phyloP scores from a whole-genome alignment of 176 grass and related monocot genomes.

The Zoysia japonica region DNA sequence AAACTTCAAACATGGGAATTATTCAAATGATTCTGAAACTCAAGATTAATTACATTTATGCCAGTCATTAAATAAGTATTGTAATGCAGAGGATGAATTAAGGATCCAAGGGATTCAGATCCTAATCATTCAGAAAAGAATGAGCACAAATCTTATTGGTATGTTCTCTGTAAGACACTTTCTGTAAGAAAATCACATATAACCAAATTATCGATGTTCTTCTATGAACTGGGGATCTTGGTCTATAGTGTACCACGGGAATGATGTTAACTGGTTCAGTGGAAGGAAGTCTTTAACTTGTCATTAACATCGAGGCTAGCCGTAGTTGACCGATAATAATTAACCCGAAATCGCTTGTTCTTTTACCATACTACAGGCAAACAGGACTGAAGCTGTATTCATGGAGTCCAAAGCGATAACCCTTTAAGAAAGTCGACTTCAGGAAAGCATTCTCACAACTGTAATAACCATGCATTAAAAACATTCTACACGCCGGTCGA shows the following conservation, averaged over 20 bases:
- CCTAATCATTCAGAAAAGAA: constrained; percentile 19
- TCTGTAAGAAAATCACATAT: not conserved
- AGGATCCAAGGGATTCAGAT: constrained; percentile 16
- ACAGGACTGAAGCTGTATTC: not conserved
- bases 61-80: constrained; percentile 27
- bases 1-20: constrained; percentile 5
- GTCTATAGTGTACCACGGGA: not conserved
- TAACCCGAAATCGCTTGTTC: not conserved
- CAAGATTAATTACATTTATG: constrained; percentile 19
- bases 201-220: not conserved
- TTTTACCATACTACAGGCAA: constrained; percentile 9
- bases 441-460: constrained; percentile 35
- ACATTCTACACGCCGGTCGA: constrained; percentile 25
- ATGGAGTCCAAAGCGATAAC: constrained; percentile 21
- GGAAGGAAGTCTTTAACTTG: constrained; percentile 7
- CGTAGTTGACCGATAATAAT: constrained; percentile 25
- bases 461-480: constrained; percentile 22
- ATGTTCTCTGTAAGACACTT: not conserved
- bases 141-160: not conserved
- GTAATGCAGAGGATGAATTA: not conserved
- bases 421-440: constrained; percentile 32
- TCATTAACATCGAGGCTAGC: constrained; percentile 25
- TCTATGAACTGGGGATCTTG: not conserved
- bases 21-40: constrained; percentile 24
- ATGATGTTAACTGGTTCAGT: not conserved